A percentile compares a stretch with the other conserved stretches of the same genome.
phyloP scores from a whole-genome alignment of 345 rosid genomes.

The Mangifera indica region DNA sequence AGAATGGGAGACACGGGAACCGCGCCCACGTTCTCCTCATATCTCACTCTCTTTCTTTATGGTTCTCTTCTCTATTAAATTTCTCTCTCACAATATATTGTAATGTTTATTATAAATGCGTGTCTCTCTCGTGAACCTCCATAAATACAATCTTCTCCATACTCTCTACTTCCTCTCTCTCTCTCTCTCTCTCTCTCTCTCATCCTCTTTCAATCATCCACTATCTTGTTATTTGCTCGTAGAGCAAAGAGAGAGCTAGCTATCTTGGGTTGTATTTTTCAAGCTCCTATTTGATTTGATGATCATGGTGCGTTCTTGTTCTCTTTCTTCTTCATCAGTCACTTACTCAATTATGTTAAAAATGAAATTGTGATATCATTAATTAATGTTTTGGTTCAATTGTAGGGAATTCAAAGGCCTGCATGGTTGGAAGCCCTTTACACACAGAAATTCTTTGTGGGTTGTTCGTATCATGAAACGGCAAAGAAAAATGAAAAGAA shows the following conservation, averaged over 20 bases:
- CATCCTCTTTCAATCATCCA: constrained; percentile 10
- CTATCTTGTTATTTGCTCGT: constrained; percentile 27
- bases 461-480: constrained; percentile 67
- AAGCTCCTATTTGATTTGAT: constrained; percentile 23
- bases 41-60: constrained; percentile 30
- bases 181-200: constrained; percentile 22
- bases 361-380: not conserved
- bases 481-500: constrained; percentile 94
- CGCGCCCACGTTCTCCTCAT: constrained; percentile 82
- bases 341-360: not conserved
- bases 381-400: not conserved
- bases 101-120: constrained; percentile 3
- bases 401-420: constrained; percentile 74
- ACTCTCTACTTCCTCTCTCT: constrained; percentile 27
- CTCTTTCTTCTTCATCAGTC: constrained; percentile 5
- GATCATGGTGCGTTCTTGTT: constrained; percentile 51
- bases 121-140: constrained; percentile 58
- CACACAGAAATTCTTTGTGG: constrained; percentile 74
- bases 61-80: not conserved
- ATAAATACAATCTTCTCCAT: constrained; percentile 51
- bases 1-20: constrained; percentile 84
- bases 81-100: constrained; percentile 9
- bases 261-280: not conserved
- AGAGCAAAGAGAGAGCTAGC: not conserved
- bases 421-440: constrained; percentile 95